Evolutionary conservation across 2,329 filamentous ascomycete species (phyloP).

Genomic region (Aureobasidium sp.): DNA sequence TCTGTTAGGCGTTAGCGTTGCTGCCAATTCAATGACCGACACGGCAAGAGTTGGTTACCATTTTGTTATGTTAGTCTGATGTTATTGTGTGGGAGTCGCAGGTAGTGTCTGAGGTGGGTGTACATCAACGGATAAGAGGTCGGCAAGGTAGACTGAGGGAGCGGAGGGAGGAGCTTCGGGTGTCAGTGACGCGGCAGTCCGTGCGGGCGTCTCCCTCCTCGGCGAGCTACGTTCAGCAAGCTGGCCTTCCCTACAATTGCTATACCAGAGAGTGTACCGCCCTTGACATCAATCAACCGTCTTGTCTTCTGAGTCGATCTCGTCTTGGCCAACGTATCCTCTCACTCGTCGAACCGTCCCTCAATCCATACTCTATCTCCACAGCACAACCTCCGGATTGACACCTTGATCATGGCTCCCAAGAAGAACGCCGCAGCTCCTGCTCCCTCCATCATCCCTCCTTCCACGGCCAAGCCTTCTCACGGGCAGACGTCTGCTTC

Average conservation of each 20-base stretch:
- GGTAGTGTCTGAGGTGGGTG: background rate
- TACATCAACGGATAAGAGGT: background rate
- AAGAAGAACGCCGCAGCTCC: conserved; percentile 21
- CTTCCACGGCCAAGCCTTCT: conserved; percentile 20
- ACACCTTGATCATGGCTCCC: conserved; percentile 22
- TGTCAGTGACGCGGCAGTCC: background rate
- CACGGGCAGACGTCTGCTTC: conserved; percentile 19
- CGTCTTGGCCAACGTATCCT: too few relatives aligned
- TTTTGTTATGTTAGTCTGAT: background rate
- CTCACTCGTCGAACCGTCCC: too few relatives aligned
- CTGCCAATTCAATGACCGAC: background rate
- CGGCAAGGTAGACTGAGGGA: background rate
- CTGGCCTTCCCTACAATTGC: background rate
- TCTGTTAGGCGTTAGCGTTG: conserved; percentile 4
- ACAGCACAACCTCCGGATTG: background rate
- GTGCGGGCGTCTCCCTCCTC: background rate
- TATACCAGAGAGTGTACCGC: background rate
- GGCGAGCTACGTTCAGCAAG: background rate
- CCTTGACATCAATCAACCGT: background rate
- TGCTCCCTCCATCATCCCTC: conserved; percentile 20
- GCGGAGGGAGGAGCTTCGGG: background rate
- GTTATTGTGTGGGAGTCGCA: background rate
- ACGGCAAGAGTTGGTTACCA: background rate
- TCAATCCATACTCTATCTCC: too few relatives aligned
- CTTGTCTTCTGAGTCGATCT: background rate